Conservation (phyloP, 2,329 filamentous ascomycete species). For the Colletotrichum salicis region DNA sequence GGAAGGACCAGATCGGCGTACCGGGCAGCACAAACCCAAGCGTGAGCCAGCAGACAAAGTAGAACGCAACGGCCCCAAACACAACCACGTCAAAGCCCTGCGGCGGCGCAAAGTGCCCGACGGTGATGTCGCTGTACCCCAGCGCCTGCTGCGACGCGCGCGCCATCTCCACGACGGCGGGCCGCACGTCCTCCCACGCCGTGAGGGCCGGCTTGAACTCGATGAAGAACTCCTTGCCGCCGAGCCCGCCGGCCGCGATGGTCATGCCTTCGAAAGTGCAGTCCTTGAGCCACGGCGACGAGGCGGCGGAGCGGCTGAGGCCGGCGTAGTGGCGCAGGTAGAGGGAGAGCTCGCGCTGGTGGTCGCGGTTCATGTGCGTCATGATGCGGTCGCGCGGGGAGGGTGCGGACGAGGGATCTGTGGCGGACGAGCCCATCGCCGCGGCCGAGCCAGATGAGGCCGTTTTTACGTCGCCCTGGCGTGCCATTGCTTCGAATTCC, state of each 20-base stretch:
- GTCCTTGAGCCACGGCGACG: constrained; percentile 71
- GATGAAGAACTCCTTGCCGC: constrained; percentile 61
- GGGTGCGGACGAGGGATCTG: constrained; percentile 13
- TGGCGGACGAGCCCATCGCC: not conserved
- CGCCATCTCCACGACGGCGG: constrained; percentile 78
- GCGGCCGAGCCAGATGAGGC: not conserved
- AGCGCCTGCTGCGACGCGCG: constrained; percentile 66
- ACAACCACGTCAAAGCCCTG: constrained; percentile 59
- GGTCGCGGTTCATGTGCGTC: constrained; percentile 88
- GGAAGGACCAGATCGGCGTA: constrained; percentile 57
- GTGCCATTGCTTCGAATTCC: not conserved
- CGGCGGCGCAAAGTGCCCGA: constrained; percentile 55
- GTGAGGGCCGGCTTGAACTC: constrained; percentile 76
- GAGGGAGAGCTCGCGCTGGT: constrained; percentile 76
- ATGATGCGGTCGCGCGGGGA: constrained; percentile 58
- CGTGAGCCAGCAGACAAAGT: constrained; percentile 61
- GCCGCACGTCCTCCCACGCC: constrained; percentile 74
- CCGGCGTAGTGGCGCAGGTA: constrained; percentile 80
- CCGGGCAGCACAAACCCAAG: constrained; percentile 63
- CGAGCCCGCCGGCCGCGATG: constrained; percentile 58
- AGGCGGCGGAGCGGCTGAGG: constrained; percentile 65
- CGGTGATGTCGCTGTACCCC: constrained; percentile 61
- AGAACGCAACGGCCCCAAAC: constrained; percentile 65
- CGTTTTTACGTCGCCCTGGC: constrained; percentile 7
- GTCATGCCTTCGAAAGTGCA: constrained; percentile 72